Conservation (phyloP, 805 yeast species). For the Komagataella phaffii region DNA sequence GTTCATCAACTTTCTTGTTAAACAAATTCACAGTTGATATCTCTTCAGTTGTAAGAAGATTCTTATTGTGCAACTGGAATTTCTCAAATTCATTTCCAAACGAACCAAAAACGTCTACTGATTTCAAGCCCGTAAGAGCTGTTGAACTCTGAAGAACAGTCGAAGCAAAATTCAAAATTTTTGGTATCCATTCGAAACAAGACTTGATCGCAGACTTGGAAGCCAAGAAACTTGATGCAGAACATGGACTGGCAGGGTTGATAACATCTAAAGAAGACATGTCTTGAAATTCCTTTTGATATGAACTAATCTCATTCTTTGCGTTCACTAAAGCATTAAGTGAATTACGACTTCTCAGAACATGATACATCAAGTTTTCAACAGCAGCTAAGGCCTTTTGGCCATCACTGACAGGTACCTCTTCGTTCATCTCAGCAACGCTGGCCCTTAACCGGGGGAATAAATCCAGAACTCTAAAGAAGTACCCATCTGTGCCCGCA, state of each 20-base stretch:
- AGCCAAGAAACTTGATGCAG: neutral
- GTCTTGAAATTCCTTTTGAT: conserved; percentile 3
- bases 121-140: neutral
- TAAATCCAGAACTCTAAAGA: conserved; percentile 61
- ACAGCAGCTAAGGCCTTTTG: conserved; percentile 65
- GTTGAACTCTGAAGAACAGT: neutral
- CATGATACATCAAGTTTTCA: conserved; percentile 52
- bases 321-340: conserved; percentile 11
- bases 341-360: conserved; percentile 41
- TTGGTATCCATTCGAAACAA: neutral
- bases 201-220: neutral
- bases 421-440: conserved; percentile 48
- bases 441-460: conserved; percentile 67
- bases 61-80: neutral
- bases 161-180: neutral
- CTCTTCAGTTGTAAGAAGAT: conserved; percentile 7
- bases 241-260: neutral
- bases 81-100: neutral
- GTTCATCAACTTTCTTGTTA: conserved; percentile 9
- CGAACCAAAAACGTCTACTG: neutral
- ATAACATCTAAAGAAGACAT: conserved; percentile 1
- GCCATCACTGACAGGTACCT: conserved; percentile 62
- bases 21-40: conserved; percentile 10
- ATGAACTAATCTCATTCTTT: conserved; percentile 3
- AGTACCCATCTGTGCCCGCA: conserved; percentile 35